Conservation (phyloP, 2,329 filamentous ascomycete genomes). For the Chrysosporium queenslandicum region DNA sequence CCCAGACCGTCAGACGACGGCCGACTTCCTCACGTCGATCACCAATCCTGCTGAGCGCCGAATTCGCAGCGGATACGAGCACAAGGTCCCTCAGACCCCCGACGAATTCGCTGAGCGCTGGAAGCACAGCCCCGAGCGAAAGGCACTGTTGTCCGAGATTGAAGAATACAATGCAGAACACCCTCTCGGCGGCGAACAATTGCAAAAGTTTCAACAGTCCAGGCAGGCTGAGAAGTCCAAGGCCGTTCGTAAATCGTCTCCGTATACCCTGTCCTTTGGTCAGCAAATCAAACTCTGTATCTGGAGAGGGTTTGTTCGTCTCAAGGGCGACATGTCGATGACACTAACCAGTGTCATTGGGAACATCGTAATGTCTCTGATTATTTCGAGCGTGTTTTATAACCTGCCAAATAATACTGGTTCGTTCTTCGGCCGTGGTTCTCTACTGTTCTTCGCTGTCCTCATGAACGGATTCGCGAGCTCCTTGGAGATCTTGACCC, state of each 20-base stretch:
- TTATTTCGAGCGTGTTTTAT: conserved; percentile 73
- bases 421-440: conserved; percentile 70
- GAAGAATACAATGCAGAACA: conserved; percentile 36
- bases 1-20: conserved; percentile 66
- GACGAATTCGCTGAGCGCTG: conserved; percentile 56
- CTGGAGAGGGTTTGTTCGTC: conserved; percentile 66
- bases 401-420: conserved; percentile 55
- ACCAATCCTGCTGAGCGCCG: conserved; percentile 73
- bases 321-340: conserved; percentile 65
- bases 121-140: conserved; percentile 45
- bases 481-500: conserved; percentile 68
- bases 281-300: conserved; percentile 73
- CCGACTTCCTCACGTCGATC: conserved; percentile 72
- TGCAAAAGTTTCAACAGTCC: conserved; percentile 22
- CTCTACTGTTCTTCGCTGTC: conserved; percentile 77
- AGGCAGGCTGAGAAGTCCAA: conserved; percentile 37
- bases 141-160: conserved; percentile 34
- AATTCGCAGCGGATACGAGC: conserved; percentile 51
- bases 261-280: conserved; percentile 67
- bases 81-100: conserved; percentile 52
- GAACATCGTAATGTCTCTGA: conserved; percentile 66
- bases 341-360: conserved; percentile 56
- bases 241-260: conserved; percentile 54
- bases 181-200: conserved; percentile 27
- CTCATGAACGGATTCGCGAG: conserved; percentile 77